Base-by-base conservation (phyloP, 108 stramenopile species). In the Pelagomonas calceolata region DNA sequence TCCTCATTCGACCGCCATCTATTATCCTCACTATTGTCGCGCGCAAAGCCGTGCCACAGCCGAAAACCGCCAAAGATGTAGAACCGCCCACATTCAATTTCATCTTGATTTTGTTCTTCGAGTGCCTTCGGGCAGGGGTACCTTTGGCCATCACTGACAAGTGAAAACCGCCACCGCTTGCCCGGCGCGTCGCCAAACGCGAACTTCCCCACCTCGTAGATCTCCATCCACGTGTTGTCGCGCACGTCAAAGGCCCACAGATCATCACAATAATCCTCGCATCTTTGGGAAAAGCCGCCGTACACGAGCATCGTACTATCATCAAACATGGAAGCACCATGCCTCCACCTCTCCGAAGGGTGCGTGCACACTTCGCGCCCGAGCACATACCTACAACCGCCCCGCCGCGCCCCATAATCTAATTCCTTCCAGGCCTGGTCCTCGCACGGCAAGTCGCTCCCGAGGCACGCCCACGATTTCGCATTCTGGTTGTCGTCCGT, bases 211-310 rank as follows among this genome's bases (percentile, higher is more conserved):
- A 77, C 26, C 31, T 64, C 68, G 36, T 78, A 78, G 32, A 82
- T 64, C 67, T 86, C 84, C 68, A 75, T 80, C 83, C 87, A 89
- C 43, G 77, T 64, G 64, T 84, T 75, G 69, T 76, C 74, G 15
- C 79, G 63, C 5, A 87, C 69, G 73, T 90, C 88, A 71, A 92
- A 88, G n/a, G 78, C 30, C 91, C 91, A 92, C 67, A 88, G 68
- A 71, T 92, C 91, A 67, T 85, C 85, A 69, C 91, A 92, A 68
- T 87, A 92, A 76, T 92, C 91, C 70, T 85, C 86, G 75, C 91
- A 92, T 18, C 84, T 75, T 16, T 85, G 84, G 31, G 76, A 75
- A 74, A 89, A 91, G 0, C 91, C 91, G 34, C 90, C 91, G 67
- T 85, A 92, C 18, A 92, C 71, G 4, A 85, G 72, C 87, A 92